Base-by-base conservation (phyloP, 2,329 filamentous ascomycete genomes). In the Beauveria brongniartii region DNA sequence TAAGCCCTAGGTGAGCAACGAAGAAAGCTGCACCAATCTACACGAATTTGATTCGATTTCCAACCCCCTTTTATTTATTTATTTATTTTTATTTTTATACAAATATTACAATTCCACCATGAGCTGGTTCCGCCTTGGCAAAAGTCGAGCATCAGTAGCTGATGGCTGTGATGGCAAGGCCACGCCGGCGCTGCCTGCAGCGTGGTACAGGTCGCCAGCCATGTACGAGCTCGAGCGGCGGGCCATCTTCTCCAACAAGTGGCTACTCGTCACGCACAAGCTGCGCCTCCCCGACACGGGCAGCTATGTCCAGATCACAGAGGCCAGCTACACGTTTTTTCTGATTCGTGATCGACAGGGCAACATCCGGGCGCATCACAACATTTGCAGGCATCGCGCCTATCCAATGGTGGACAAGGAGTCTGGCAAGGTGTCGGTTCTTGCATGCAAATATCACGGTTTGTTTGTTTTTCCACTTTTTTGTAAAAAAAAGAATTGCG, bases 181-280 rank as follows among this genome's bases (percentile, higher is more conserved):
- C 1, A 47, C 46, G 18, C 58, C 62, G 28, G 67, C 67, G 18
- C 64, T 69, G 16, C 68, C 67, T 18, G 65, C 67, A 3, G 61
- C 66, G 1, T 69, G 66, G 66, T 69, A 69, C 68, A 76, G 71
- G 14, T 79, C 77, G 5, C 69, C 72, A n/a, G 77, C 78, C 63
- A 80, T 84, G 74, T 83, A 81, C 65, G 76, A 83, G 66, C 78
- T 85, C 1, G 82, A 85, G 68, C 72, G 79, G 26, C 77, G 82
- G 16, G 79, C 81, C 50, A 80, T 84, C 67, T 84, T 84, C 69
- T 84, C 82, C 44, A 75, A 76, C 65, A 78, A 79, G 66, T 84
- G 81, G 82, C 75, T 81, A 41, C 76, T 83, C 48, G 77, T 79
- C 28, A 84, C 82, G 58, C 77, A 67, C 37, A 60, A 56, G 26